Percentiles rank a stretch among this genome's conserved stretches.
Evolutionary conservation across 495 filamentous ascomycete genomes (phyloP).

Genomic region (Penicillium salamii): DNA sequence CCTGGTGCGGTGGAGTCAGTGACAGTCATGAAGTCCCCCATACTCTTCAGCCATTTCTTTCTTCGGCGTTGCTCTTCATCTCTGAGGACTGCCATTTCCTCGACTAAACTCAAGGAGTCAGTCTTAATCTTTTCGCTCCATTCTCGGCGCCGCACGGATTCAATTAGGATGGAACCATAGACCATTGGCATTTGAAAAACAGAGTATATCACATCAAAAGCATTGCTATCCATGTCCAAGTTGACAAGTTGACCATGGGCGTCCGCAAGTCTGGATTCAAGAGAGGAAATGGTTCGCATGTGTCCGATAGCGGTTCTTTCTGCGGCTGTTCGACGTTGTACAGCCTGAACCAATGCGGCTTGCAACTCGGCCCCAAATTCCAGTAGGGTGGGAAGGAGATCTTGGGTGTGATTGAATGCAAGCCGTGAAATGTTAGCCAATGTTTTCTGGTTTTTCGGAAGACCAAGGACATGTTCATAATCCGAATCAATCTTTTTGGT

Average conservation of each 20-base stretch:
- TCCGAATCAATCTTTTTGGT: slow-evolving; percentile 84
- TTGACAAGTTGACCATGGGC: slow-evolving; percentile 67
- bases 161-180: slow-evolving; percentile 84
- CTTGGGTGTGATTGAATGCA: slow-evolving; percentile 80
- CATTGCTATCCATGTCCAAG: slow-evolving; percentile 65
- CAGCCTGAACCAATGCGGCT: slow-evolving; percentile 63
- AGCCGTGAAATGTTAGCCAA: slow-evolving; percentile 80
- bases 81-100: slow-evolving; percentile 85
- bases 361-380: slow-evolving; percentile 74
- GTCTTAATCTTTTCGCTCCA: slow-evolving; percentile 86
- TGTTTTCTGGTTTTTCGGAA: slow-evolving; percentile 66
- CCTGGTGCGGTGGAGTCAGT: slow-evolving; percentile 65
- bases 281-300: slow-evolving; percentile 75
- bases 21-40: slow-evolving; percentile 58
- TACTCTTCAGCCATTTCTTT: slow-evolving; percentile 84
- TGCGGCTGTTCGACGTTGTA: slow-evolving; percentile 59
- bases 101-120: slow-evolving; percentile 79
- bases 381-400: slow-evolving; percentile 76
- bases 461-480: slow-evolving; percentile 71
- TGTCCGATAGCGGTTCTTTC: slow-evolving; percentile 59
- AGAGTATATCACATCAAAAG: slow-evolving; percentile 71
- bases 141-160: slow-evolving; percentile 80
- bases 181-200: slow-evolving; percentile 79
- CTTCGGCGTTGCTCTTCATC: slow-evolving; percentile 88
- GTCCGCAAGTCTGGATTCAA: slow-evolving; percentile 69